Evolutionary conservation across 2,329 filamentous ascomycete genomes (phyloP).

Genomic region (Neofusicoccum laricinum): DNA sequence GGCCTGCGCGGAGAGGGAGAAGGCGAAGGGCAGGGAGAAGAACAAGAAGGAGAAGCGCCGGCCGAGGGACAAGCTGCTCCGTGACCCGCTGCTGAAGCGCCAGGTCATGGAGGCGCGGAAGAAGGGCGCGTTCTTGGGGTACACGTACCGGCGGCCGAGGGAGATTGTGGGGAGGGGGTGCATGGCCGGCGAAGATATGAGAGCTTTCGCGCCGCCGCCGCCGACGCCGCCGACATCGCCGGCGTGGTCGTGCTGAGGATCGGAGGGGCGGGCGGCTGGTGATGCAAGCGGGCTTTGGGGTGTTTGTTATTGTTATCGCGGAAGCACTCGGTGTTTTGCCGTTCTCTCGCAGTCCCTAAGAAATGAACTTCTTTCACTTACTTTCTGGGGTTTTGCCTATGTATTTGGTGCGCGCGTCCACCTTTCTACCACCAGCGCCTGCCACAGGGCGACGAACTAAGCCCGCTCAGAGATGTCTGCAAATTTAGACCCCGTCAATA

Average conservation of each 20-base stretch:
- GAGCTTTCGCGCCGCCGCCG: background rate
- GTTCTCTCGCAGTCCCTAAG: too few relatives aligned
- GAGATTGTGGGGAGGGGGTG: background rate
- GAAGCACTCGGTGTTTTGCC: too few relatives aligned
- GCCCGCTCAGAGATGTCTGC: too few relatives aligned
- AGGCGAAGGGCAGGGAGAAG: conserved; percentile 23
- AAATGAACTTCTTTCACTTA: too few relatives aligned
- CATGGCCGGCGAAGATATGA: background rate
- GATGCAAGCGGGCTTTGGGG: too few relatives aligned
- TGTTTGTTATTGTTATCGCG: too few relatives aligned
- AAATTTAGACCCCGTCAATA: too few relatives aligned
- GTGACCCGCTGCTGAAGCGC: conserved; percentile 65
- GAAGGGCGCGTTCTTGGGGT: conserved; percentile 80
- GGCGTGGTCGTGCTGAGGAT: background rate
- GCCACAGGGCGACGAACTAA: too few relatives aligned
- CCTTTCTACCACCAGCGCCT: too few relatives aligned
- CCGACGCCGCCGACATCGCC: background rate
- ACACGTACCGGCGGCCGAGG: conserved; percentile 68
- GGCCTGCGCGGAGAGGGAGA: background rate
- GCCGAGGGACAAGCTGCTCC: conserved; percentile 78
- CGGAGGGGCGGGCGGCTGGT: too few relatives aligned
- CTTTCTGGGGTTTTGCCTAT: too few relatives aligned
- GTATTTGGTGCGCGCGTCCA: too few relatives aligned
- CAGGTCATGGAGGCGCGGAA: conserved; percentile 78
- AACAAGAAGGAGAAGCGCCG: conserved; percentile 70